Evolutionary conservation across 306 rosid species (phyloP).

Genomic region (Cajanus cajan): DNA sequence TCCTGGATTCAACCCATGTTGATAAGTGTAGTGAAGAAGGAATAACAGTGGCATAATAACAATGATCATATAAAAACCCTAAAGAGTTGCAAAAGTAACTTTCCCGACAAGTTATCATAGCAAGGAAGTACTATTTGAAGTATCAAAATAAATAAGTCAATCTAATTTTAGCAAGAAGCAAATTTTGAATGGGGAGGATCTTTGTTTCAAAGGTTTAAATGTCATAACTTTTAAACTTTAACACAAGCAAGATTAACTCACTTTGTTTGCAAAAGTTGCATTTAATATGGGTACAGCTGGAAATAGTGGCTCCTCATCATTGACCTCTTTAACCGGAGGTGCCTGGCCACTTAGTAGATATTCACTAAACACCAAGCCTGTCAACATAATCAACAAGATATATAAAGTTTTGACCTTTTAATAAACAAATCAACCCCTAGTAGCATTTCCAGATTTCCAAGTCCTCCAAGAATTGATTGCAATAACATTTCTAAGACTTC

Average conservation of each 20-base stretch:
- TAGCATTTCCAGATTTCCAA: slow-evolving; percentile 25
- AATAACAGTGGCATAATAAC: background rate
- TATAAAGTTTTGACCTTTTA: slow-evolving; percentile 1
- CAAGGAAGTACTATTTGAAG: slow-evolving; percentile 1
- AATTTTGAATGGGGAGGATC: background rate
- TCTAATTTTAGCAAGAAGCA: slow-evolving; percentile 17
- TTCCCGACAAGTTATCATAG: background rate
- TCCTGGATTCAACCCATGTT: background rate
- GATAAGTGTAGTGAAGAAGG: background rate
- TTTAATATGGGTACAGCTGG: slow-evolving; percentile 72
- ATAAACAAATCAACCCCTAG: slow-evolving; percentile 16
- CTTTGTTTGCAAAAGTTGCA: slow-evolving; percentile 51
- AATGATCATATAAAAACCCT: background rate
- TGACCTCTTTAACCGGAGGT: slow-evolving; percentile 83
- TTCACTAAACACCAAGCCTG: slow-evolving; percentile 95
- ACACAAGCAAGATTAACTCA: slow-evolving; percentile 40
- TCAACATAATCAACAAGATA: slow-evolving; percentile 30
- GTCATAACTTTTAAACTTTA: background rate
- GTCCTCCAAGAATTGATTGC: slow-evolving; percentile 13
- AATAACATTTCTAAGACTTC: background rate
- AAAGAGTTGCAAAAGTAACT: background rate
- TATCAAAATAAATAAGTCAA: background rate
- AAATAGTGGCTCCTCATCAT: slow-evolving; percentile 86
- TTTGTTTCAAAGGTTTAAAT: slow-evolving; percentile 1
- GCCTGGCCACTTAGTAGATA: slow-evolving; percentile 88